Evolutionary conservation across 495 filamentous ascomycete genomes (phyloP), one percentile per base, ranked within the genome.

Genomic region (Penicillium crystallinum): DNA sequence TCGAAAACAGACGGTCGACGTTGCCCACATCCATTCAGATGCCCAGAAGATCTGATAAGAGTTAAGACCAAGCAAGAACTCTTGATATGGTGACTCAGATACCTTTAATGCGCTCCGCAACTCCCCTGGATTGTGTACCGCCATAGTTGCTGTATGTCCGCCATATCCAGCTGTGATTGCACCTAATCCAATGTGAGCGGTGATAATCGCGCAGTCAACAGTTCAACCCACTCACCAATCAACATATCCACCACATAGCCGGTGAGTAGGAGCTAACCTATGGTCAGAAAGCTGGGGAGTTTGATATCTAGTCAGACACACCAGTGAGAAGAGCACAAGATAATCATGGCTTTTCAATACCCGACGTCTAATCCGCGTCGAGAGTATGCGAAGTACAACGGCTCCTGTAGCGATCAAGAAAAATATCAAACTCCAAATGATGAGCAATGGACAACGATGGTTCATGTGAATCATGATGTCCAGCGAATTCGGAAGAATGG

Each of bases 11-110:
- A 47, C 46, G 34, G 54, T 49, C 4, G 56, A 41, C 8, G 52
- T 43, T 10, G 45, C 41, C 41, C 49, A 59, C 14, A 55, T 47
- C 56, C 56, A 59, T 52, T 59, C 56, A 4, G 56, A 59, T 5
- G 48, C 49, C 40, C 41, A 57, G 37, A 57, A 57, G 19, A 45
- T 49, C 53, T 55, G 18, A 37, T 12, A 10, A 0, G 3, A 27
- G 4, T 42, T 15, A 38, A 21, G 17, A 23, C 6, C n/a, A 48
- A 25, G 12, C n/a, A 36, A 2, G 10, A 25, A 3, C 14, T 25
- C 18, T 11, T 37, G 1, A 18, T n/a, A 5, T 4, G 14, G 7
- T 31, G 29, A 29, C 19, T 1, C 0, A 7, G 6, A 27, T 35
- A 57, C 54, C 43, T 57, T 57, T 36, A 57, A 42, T 15, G 54